Percentiles rank a stretch among this genome's conserved stretches.
Conservation (phyloP, 805 yeast species). For the Hanseniaspora osmophila region DNA sequence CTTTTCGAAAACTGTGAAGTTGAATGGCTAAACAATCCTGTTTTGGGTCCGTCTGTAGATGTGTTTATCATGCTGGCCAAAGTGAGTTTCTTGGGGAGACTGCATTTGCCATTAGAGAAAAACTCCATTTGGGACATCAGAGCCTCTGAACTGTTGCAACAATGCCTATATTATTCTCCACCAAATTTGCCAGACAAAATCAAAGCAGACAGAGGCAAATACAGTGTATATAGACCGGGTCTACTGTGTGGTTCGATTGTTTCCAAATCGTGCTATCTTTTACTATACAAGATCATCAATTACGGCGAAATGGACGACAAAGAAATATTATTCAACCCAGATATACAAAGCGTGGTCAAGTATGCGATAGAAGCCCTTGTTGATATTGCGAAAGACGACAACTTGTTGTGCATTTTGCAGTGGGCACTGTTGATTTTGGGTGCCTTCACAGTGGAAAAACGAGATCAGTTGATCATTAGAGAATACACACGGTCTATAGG, state of each 20-base stretch:
- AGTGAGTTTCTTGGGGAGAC: constrained; percentile 24
- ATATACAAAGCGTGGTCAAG: constrained; percentile 11
- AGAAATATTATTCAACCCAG: constrained; percentile 7
- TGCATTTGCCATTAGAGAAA: constrained; percentile 8
- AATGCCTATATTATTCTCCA: constrained; percentile 12
- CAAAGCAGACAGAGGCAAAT: constrained; percentile 9
- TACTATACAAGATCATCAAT: constrained; percentile 9
- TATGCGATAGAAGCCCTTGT: constrained; percentile 9
- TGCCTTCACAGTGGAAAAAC: constrained; percentile 9
- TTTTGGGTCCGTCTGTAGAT: constrained; percentile 26
- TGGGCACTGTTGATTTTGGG: constrained; percentile 13
- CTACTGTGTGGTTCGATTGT: constrained; percentile 12
- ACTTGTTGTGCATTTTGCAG: constrained; percentile 10
- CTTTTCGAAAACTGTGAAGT: constrained; percentile 15
- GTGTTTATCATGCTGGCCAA: constrained; percentile 27
- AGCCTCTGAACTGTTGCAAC: constrained; percentile 9
- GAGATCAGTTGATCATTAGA: constrained; percentile 9
- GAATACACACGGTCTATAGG: constrained; percentile 9
- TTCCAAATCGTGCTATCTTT: constrained; percentile 11
- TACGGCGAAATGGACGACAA: constrained; percentile 6
- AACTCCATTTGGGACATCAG: constrained; percentile 8
- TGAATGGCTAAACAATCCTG: constrained; percentile 31
- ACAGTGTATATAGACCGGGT: constrained; percentile 11
- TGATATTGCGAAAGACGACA: constrained; percentile 11
- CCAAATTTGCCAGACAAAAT: constrained; percentile 11